Conservation (phyloP, 176 grass and related monocot genomes). For the Carex pumila region DNA sequence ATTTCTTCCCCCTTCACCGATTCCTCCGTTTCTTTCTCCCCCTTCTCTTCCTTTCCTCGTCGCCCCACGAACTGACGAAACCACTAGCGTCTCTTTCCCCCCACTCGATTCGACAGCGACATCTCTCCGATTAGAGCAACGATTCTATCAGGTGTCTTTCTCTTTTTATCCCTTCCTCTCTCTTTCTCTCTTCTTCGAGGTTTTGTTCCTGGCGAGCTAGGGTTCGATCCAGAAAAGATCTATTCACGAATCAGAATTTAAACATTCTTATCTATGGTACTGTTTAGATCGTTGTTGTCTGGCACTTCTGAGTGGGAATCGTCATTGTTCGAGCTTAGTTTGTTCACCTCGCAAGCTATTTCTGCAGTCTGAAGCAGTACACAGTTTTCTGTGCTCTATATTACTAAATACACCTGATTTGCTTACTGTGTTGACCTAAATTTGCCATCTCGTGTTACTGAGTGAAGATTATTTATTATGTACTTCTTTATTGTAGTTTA, state of each 20-base stretch:
- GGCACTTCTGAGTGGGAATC: slow-evolving; percentile 12
- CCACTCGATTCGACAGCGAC: slow-evolving; percentile 2
- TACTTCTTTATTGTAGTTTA: background rate
- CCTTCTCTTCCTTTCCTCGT: background rate
- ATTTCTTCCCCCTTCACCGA: background rate
- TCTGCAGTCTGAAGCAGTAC: background rate
- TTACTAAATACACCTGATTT: background rate
- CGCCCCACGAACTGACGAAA: slow-evolving; percentile 1
- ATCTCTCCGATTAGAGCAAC: background rate
- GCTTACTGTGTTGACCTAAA: background rate
- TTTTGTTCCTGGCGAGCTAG: background rate
- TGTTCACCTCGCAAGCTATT: background rate
- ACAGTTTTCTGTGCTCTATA: background rate
- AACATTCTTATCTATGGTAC: background rate
- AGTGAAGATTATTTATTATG: background rate
- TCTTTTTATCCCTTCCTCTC: background rate
- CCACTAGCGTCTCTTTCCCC: background rate
- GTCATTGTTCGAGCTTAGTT: background rate
- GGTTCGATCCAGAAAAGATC: slow-evolving; percentile 20
- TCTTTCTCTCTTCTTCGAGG: background rate
- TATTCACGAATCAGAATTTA: background rate
- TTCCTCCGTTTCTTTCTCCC: background rate
- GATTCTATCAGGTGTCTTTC: background rate
- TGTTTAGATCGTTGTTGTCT: background rate
- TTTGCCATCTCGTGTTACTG: background rate